phyloP scores from a whole-genome alignment of 2,329 filamentous ascomycete genomes.

The Zasmidium citrigriseum region DNA sequence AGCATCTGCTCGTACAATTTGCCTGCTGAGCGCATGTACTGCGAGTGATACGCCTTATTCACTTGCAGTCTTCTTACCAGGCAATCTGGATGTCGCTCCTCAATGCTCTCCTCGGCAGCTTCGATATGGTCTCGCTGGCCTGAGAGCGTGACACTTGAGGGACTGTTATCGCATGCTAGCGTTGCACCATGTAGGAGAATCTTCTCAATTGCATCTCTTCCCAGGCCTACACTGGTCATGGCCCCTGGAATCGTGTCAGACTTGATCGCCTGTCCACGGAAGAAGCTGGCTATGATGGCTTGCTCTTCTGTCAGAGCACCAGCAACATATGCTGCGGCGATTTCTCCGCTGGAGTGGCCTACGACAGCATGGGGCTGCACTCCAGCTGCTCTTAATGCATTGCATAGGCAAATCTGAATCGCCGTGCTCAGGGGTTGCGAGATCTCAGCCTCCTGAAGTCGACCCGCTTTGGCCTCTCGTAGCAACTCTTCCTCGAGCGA shows the following conservation, averaged over 20 bases:
- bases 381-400: slow-evolving; percentile 9
- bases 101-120: slow-evolving; percentile 27
- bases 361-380: slow-evolving; percentile 26
- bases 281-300: slow-evolving; percentile 18
- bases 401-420: slow-evolving; percentile 11
- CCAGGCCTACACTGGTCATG: slow-evolving; percentile 10
- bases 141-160: slow-evolving; percentile 45
- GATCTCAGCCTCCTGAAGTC: slow-evolving; percentile 36
- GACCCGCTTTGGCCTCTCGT: too few species aligned
- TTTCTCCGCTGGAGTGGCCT: slow-evolving; percentile 37
- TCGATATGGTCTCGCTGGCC: slow-evolving; percentile 40
- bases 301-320: slow-evolving; percentile 22
- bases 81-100: slow-evolving; percentile 4
- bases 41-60: slow-evolving; percentile 46
- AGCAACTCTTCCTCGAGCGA: too few species aligned
- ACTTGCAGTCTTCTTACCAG: slow-evolving; percentile 44
- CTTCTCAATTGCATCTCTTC: slow-evolving; percentile 25
- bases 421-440: slow-evolving; percentile 27
- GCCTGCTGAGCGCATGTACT: slow-evolving; percentile 29
- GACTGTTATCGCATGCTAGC: slow-evolving; percentile 37
- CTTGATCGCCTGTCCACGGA: slow-evolving; percentile 11
- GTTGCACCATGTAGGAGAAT: slow-evolving; percentile 11
- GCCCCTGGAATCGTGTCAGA: not conserved
- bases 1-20: not conserved
- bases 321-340: slow-evolving; percentile 35